Base-by-base conservation (phyloP, 2,329 filamentous ascomycete species). In the Ophiocordyceps camponoti-leonardi region DNA sequence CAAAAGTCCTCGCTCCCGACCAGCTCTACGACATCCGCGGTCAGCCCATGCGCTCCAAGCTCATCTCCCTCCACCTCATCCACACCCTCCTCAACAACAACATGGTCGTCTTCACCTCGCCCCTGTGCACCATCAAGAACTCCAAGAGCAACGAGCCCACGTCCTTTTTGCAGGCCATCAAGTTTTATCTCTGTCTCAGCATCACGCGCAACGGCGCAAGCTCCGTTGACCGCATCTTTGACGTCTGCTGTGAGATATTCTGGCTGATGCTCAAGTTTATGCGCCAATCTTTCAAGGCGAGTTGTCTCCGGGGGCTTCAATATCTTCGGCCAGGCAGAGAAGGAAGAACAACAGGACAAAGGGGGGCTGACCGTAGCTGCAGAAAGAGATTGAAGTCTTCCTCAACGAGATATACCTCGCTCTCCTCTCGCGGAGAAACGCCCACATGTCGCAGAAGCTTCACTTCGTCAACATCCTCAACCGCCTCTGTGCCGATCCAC, bases 371-470 rank as follows among this genome's bases (percentile, higher is more conserved):
- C 53, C 28, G 6, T 6, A 44, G 39, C 20, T 45, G 48, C 56
- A 86, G 79, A 94, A 94, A 75, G 92, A 98, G 59, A 84, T 98
- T 46, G 92, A 96, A 61, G 90, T 98, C 0, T 96, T 98, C 58
- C 65, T 98, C 48, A 96, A 96, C 59, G 92, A 98, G 58, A 93
- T 98, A 28, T 98, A 98, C 58, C 69, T 98, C 6, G 83, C 88
- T 0, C 86, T 96, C 40, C 68, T 98, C 35, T 90, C 94, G 44
- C 84, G 90, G 61, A 79, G 82, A 50, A 88, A 80, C 48, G 87
- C 90, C 0, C 90, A 90, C 4, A 67, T 82, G 11, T 87, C 87
- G 49, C 92, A 98, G 59, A 98, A 96, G 63, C 76, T 92, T 46
- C 87, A 90, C 58, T 92, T 96, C 52, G 77, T 98, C 61, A 80